phyloP scores from a whole-genome alignment of 345 rosid genomes.

The Gossypium raimondii region DNA sequence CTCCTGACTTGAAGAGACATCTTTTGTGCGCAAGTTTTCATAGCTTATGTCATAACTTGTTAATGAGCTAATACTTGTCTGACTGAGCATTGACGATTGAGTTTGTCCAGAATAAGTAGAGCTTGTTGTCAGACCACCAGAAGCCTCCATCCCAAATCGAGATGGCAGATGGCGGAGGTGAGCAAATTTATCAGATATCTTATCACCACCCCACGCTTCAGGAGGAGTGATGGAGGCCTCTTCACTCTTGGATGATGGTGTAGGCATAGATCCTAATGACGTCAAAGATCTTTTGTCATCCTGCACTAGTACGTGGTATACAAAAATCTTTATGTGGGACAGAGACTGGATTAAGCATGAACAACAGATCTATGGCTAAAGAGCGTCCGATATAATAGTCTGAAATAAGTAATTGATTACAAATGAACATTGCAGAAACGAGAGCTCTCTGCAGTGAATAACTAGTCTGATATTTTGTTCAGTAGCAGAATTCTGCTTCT shows the following conservation, averaged over 20 bases:
- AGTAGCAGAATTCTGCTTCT: not conserved
- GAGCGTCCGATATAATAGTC: not conserved
- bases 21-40: slow-evolving; percentile 47
- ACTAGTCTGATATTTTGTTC: not conserved
- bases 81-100: slow-evolving; percentile 47
- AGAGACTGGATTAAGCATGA: not conserved
- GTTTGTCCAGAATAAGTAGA: slow-evolving; percentile 65
- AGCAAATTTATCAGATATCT: slow-evolving; percentile 58
- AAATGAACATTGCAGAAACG: not conserved
- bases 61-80: slow-evolving; percentile 39
- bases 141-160: slow-evolving; percentile 49
- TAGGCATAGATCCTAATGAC: slow-evolving; percentile 42
- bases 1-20: slow-evolving; percentile 47
- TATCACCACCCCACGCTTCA: slow-evolving; percentile 98
- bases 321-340: not conserved
- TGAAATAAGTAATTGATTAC: not conserved
- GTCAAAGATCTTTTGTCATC: slow-evolving; percentile 52
- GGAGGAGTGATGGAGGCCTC: slow-evolving; percentile 86
- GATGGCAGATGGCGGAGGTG: slow-evolving; percentile 57
- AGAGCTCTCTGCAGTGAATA: not conserved
- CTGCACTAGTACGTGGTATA: slow-evolving; percentile 30
- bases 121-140: slow-evolving; percentile 56
- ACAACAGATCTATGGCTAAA: not conserved
- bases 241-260: slow-evolving; percentile 67
- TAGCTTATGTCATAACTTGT: slow-evolving; percentile 34